Base-by-base conservation (phyloP, 441 rosid species). In the Breynia disticha region DNA sequence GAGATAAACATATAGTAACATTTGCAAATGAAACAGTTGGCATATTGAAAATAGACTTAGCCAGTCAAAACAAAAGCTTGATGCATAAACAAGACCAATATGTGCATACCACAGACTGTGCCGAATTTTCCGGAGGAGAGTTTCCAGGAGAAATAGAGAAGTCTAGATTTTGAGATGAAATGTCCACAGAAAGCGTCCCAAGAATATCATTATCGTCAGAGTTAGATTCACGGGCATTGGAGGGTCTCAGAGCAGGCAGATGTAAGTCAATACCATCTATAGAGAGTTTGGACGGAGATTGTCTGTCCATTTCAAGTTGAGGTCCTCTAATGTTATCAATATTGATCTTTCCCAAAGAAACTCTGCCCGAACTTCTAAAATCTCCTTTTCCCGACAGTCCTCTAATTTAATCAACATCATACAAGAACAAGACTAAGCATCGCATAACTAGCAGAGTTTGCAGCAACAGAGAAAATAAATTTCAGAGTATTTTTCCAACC, bases 81-180 rank as follows among this genome's bases (percentile, higher is more conserved):
- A 5, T 1, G 35, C 35, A 28, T 28, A 9, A 28, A 28, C 35
- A 28, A 28, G 35, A 28, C 35, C 35, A 14, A 3, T 50, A 14
- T 20, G 16, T 46, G 42, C 45, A 83, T 73, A 88, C 91, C 16
- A 74, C 16, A 52, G 75, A 63, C 32, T 67, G 78, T 19, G 75
- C 10, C 12, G 56, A 16, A n/a, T 73, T 45, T 11, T 65, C 71
- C 20, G 54, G 48, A 32, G 77, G 62, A 52, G 79, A 75, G 56
- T 17, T 15, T 10, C 35, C 44, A 0, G 79, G 52, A 10, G 56
- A 44, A 42, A 55, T 11, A 9, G 59, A 44, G 19, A 68, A 44
- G 59, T 85, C 95, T 7, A 55, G 54, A 67, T 57, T 66, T 1
- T 64, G 73, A 49, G 58, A 50, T 15, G 57, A 41, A 4, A 81